Evolutionary conservation across 1,284 basidiomycete species (phyloP), one percentile per base, ranked within the genome.

Genomic region (Ganoderma leucocontextum): DNA sequence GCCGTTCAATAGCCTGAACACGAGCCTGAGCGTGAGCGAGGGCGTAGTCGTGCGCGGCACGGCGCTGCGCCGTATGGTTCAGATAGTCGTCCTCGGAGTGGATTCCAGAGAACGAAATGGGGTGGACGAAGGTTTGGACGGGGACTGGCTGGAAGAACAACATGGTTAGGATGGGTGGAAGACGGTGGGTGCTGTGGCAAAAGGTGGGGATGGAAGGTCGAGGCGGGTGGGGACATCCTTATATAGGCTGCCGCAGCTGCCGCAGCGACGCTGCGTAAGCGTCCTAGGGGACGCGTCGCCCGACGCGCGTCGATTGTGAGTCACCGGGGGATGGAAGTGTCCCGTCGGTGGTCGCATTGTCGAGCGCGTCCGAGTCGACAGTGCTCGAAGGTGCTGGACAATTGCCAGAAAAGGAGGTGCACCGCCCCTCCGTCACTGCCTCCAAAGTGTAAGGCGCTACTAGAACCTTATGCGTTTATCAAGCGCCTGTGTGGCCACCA

Each of bases 141-240:
- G 67, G 71, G 25, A 67, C 57, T 4, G 73, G 71, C 22, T 73
- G 70, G 63, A 75, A 64, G 49, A 73, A 68, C 39, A 73, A 70
- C 75, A 77, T 75, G 62, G n/a, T 66, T 47, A 38, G 19, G 61
- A 29, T 66, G 65, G 44, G 61, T 15, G 36, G 53, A 52, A 65
- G 22, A 35, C 44, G 53, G 66, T n/a, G 55, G 70, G 36, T 41
- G 52, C 65, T 59, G 44, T 69, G 59, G 12, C 61, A 47, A 47
- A 38, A 60, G 41, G 59, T 35, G 29, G 38, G 55, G 58, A 53
- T 42, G 59, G 4, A 5, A 41, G 41, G n/a, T 39, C 12, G 12
- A 12, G 49, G n/a, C 29, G 41, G 38, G 7, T 8, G 38, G 35
- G 29, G 9, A 9, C 44, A 22, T 42, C 57, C 17, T 55, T 66